phyloP scores from a whole-genome alignment of 116 monocot species.

The Cymodocea nodosa region DNA sequence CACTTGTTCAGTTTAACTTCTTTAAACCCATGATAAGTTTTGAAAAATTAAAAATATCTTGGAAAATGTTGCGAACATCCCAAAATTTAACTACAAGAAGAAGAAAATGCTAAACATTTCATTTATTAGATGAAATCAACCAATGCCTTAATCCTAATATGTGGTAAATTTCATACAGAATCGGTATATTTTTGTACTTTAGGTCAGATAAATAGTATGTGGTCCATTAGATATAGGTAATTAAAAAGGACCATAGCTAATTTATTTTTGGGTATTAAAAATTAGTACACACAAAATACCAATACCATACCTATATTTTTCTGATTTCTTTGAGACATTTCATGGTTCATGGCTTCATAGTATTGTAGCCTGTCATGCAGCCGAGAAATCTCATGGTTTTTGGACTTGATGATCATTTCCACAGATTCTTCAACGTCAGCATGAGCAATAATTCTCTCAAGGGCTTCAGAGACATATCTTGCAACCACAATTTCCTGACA shows the following conservation, averaged over 20 bases:
- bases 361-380: conserved; percentile 44
- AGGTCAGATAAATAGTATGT: no score
- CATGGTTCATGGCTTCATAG: conserved; percentile 64
- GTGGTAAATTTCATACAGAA: no score
- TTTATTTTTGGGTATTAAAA: not conserved
- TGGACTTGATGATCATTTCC: conserved; percentile 27
- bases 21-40: no score
- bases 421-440: conserved; percentile 36
- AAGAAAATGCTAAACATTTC: no score
- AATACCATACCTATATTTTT: conserved; percentile 37
- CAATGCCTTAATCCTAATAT: no score
- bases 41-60: no score
- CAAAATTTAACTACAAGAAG: no score
- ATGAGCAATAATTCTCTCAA: conserved; percentile 28
- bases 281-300: not conserved
- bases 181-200: no score
- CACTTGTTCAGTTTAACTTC: no score
- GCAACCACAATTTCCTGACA: conserved; percentile 43
- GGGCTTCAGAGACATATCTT: conserved; percentile 46
- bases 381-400: conserved; percentile 60
- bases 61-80: no score
- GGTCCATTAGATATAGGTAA: not conserved
- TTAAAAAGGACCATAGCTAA: not conserved
- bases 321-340: conserved; percentile 84
- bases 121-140: no score